These are phyloP conservation scores for Plantago elongata DNA, from an alignment of 257 asterid genomes.

Conservation along the genomic window DNA sequence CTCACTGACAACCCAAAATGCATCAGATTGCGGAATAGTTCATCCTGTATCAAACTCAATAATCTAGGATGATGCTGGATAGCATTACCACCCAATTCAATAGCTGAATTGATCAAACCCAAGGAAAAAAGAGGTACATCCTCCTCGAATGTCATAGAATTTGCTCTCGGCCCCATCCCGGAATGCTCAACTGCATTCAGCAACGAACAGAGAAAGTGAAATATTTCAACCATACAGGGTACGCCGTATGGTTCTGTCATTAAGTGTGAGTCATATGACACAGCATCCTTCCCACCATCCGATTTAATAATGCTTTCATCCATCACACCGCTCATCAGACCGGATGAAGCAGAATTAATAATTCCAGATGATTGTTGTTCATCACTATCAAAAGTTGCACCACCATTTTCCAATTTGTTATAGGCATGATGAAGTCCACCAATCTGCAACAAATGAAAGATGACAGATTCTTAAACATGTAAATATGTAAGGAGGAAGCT, in stretches of 20 bases:
- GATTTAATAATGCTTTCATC: slow-evolving; percentile 49
- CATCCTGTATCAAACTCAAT: slow-evolving; percentile 89
- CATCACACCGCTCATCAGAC: slow-evolving; percentile 40
- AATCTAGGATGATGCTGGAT: slow-evolving; percentile 70
- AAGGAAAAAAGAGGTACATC: slow-evolving; percentile 88
- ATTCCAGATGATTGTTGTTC: neutral
- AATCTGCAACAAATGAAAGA: neutral
- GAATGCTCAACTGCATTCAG: slow-evolving; percentile 73
- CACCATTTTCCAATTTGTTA: slow-evolving; percentile 4
- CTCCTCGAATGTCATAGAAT: slow-evolving; percentile 83
- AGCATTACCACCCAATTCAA: slow-evolving; percentile 86
- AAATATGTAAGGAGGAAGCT: neutral
- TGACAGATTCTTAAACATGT: neutral
- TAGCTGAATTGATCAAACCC: slow-evolving; percentile 88
- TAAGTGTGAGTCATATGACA: slow-evolving; percentile 68
- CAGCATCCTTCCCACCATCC: slow-evolving; percentile 68
- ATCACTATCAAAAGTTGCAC: slow-evolving; percentile 3
- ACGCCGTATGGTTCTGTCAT: slow-evolving; percentile 92
- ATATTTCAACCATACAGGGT: slow-evolving; percentile 94
- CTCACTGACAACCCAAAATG: slow-evolving; percentile 91
- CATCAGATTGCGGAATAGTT: slow-evolving; percentile 80
- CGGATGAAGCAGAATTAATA: slow-evolving; percentile 18
- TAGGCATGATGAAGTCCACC: slow-evolving; percentile 6
- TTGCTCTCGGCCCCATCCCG: slow-evolving; percentile 75
- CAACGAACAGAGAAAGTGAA: slow-evolving; percentile 87